Conservation (phyloP, 148 eudicot species). For the Suaeda aralocaspica region DNA sequence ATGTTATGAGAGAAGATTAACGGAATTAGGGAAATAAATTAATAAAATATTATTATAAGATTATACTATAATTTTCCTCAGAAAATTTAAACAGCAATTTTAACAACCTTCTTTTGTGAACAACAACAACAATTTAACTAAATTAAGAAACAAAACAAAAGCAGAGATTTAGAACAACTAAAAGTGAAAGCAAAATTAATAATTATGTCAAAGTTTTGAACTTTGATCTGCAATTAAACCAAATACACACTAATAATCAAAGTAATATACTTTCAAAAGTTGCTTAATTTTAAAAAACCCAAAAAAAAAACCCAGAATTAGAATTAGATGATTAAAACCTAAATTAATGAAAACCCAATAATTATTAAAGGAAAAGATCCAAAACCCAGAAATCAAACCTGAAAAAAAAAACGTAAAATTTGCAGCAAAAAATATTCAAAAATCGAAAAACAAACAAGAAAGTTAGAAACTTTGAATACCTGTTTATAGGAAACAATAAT, state of each 20-base stretch:
- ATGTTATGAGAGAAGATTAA: not conserved
- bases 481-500: constrained; percentile 12
- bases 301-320: constrained; percentile 8
- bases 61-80: not conserved
- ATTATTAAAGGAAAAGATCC: constrained; percentile 6
- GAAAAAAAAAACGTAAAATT: constrained; percentile 23
- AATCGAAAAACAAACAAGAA: constrained; percentile 14
- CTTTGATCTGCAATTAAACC: constrained; percentile 6
- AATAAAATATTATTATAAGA: not conserved
- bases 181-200: not conserved
- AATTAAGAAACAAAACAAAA: not conserved
- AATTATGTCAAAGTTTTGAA: not conserved
- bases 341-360: not conserved
- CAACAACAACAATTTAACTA: not conserved
- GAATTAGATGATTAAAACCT: not conserved
- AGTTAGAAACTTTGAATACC: constrained; percentile 20
- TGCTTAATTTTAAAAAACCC: constrained; percentile 1
- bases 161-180: not conserved
- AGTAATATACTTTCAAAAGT: not conserved
- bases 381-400: constrained; percentile 28
- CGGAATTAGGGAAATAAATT: not conserved
- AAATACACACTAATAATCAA: constrained; percentile 1
- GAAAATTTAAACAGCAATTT: not conserved
- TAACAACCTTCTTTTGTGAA: not conserved
- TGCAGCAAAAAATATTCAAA: not conserved